A percentile compares a stretch with the other conserved stretches of the same genome.
These are phyloP conservation scores for Rhizopogon rudus DNA, from an alignment of 768 basidiomycete genomes.

Conservation along the genomic window DNA sequence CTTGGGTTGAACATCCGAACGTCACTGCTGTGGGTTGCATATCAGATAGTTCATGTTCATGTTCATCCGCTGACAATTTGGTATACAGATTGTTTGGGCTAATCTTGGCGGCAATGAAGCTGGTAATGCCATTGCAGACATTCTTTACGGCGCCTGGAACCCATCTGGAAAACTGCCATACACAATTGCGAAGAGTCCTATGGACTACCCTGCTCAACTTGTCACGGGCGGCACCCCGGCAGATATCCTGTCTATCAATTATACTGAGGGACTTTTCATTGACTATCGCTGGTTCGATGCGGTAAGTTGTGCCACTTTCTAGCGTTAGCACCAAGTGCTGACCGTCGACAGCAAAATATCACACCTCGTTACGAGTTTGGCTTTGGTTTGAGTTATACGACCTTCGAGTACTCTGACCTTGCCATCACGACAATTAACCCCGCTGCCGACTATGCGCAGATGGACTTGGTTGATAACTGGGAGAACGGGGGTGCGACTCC, in stretches of 20 bases:
- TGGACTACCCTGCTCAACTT: conserved; percentile 48
- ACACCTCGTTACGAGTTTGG: conserved; percentile 86
- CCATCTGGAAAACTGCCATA: conserved; percentile 71
- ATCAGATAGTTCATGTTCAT: conserved; percentile 11
- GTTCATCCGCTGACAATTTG: conserved; percentile 9
- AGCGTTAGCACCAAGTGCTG: background rate
- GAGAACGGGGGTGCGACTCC: conserved; percentile 52
- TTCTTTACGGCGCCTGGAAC: conserved; percentile 73
- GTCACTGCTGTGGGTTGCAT: conserved; percentile 54
- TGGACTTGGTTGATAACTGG: conserved; percentile 44
- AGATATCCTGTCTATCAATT: conserved; percentile 46
- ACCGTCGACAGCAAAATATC: conserved; percentile 48
- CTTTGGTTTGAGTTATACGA: conserved; percentile 84
- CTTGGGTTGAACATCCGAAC: conserved; percentile 75
- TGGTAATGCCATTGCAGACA: conserved; percentile 71
- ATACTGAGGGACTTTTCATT: conserved; percentile 60
- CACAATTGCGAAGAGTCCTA: conserved; percentile 58
- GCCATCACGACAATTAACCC: conserved; percentile 36
- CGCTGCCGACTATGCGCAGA: conserved; percentile 21
- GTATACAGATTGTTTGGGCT: conserved; percentile 38
- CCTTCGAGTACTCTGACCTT: conserved; percentile 66
- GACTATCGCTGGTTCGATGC: conserved; percentile 74
- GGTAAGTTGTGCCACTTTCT: conserved; percentile 33
- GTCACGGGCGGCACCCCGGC: conserved; percentile 17
- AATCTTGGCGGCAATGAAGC: conserved; percentile 70